Evolutionary conservation across 306 rosid species (phyloP), one percentile per base, ranked within the genome.

Genomic region (Hippophae rhamnoides): DNA sequence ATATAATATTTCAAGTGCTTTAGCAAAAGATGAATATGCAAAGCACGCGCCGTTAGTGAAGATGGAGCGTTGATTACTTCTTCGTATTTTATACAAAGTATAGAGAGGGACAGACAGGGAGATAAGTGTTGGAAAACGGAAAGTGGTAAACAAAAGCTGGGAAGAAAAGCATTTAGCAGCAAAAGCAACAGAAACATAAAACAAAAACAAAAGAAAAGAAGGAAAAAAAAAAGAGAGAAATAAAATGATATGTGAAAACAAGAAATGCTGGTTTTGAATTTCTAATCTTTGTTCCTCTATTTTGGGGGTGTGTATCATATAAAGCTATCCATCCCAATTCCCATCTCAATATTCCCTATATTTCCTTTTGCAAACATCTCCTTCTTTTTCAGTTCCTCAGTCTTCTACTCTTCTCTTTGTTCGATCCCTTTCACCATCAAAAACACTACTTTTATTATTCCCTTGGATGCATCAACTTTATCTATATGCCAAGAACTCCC

Each of bases 141-240:
- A 74, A 83, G 94, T 69, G 80, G 62, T 73, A 81, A 82, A 78
- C 72, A 64, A 70, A 62, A 49, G 52, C 52, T 47, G 59, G 41
- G 50, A 46, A 66, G 71, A 67, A 60, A 59, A 72, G 64, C 73
- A 57, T 61, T 69, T 56, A 72, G 48, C 42, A 68, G 70, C 76
- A 69, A 76, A 69, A 82, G 79, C 62, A 65, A 62, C 54, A 69
- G 76, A 76, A 61, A 67, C 52, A 47, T 58, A 23, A 50, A 11
- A 6, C 38, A 44, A 5, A 69, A 43, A 6, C 13, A n/a, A 44
- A 57, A 57, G 64, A 71, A 70, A 4, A 72, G 38, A 31, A 4
- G 5, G 38, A 31, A 2, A 31, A 31, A 31, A 2, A 31, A 31
- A 31, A 31, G 38, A 4, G 38, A 31, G 38, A 31, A 31, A 31